A percentile compares a stretch with the other conserved stretches of the same genome.
Conservation (phyloP, 345 rosid species). For the Heritiera littoralis region DNA sequence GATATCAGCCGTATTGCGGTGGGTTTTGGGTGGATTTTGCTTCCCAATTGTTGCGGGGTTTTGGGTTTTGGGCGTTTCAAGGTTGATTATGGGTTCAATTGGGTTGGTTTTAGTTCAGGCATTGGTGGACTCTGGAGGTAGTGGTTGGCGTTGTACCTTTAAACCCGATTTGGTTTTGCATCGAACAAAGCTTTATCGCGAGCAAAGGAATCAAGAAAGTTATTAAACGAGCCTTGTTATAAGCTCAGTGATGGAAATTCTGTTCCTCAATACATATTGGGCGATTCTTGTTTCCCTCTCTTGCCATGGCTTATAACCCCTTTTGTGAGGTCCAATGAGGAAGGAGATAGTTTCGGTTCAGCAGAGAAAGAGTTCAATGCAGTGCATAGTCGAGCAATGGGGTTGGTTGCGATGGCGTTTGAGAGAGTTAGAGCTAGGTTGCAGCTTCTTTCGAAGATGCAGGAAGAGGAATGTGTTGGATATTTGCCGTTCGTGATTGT, state of each 20-base stretch:
- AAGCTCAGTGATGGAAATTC: constrained; percentile 44
- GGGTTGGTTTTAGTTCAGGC: constrained; percentile 74
- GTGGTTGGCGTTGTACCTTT: constrained; percentile 67
- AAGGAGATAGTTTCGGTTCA: constrained; percentile 47
- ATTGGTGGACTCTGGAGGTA: constrained; percentile 66
- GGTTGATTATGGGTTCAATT: constrained; percentile 44
- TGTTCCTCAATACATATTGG: constrained; percentile 62
- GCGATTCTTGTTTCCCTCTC: constrained; percentile 67
- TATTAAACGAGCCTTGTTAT: constrained; percentile 46
- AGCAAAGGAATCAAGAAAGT: constrained; percentile 46
- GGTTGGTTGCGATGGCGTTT: constrained; percentile 45
- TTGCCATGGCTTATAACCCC: constrained; percentile 79
- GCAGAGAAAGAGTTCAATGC: constrained; percentile 53
- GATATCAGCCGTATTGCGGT: constrained; percentile 41
- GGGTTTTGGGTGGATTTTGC: constrained; percentile 53
- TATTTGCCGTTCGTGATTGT: constrained; percentile 65
- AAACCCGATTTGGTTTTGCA: constrained; percentile 46
- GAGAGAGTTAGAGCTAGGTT: constrained; percentile 55
- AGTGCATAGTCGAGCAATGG: constrained; percentile 48
- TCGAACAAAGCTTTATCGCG: constrained; percentile 48
- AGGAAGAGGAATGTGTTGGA: constrained; percentile 64
- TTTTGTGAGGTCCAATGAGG: constrained; percentile 41
- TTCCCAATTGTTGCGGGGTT: constrained; percentile 80
- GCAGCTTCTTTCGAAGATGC: constrained; percentile 58
- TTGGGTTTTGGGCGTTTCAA: constrained; percentile 42